Evolutionary conservation across 2,329 filamentous ascomycete genomes (phyloP).

Genomic region (Ilyonectria robusta): DNA sequence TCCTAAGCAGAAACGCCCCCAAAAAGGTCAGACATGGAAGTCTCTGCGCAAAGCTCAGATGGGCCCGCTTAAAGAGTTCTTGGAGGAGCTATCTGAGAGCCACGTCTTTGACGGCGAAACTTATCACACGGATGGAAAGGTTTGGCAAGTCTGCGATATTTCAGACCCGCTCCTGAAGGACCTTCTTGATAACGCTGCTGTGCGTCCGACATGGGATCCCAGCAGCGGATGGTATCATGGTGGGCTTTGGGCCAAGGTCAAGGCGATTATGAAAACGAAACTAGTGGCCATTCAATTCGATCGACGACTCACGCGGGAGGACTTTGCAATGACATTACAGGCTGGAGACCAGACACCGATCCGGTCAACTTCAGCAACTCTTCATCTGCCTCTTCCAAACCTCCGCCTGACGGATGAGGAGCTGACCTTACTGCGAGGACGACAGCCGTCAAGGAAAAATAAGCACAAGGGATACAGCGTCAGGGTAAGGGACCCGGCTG

Average conservation of each 20-base stretch:
- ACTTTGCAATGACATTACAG: constrained; percentile 54
- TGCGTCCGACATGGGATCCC: constrained; percentile 71
- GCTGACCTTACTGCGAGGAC: constrained; percentile 52
- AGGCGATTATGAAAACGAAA: constrained; percentile 90
- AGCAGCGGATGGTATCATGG: constrained; percentile 88
- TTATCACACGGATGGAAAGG: constrained; percentile 84
- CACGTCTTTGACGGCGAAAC: constrained; percentile 89
- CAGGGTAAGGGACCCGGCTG: constrained; percentile 46
- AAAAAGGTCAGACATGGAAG: constrained; percentile 65
- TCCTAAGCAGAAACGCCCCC: constrained; percentile 63
- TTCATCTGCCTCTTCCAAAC: constrained; percentile 53
- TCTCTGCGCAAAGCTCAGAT: constrained; percentile 59
- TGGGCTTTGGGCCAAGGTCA: constrained; percentile 86
- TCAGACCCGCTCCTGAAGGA: constrained; percentile 80
- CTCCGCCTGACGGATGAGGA: constrained; percentile 55
- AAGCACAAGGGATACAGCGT: constrained; percentile 55
- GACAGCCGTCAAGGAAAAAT: constrained; percentile 53
- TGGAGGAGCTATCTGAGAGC: constrained; percentile 61
- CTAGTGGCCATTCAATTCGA: constrained; percentile 76
- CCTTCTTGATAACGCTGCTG: constrained; percentile 75
- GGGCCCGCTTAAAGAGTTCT: constrained; percentile 56
- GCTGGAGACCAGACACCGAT: constrained; percentile 54
- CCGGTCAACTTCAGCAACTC: constrained; percentile 49
- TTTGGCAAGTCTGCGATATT: constrained; percentile 96
- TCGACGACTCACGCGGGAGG: constrained; percentile 60